Conservation (phyloP, 768 basidiomycete genomes). For the Nevesoporus exiguus region DNA sequence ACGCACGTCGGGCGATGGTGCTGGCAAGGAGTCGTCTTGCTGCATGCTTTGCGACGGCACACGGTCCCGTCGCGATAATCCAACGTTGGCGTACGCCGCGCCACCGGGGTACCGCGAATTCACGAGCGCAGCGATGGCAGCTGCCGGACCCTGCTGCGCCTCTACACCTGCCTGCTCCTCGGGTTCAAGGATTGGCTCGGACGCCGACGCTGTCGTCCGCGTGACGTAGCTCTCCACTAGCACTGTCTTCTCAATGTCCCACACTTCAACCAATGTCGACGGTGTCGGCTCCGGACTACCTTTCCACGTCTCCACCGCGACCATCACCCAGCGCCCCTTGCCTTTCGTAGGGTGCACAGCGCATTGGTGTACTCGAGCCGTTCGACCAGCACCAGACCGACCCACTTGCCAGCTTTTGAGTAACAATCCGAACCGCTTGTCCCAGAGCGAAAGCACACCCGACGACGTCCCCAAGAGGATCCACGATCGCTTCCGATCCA, state of each 20-base stretch:
- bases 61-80: slow-evolving; percentile 26
- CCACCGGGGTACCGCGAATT: slow-evolving; percentile 53
- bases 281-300: slow-evolving; percentile 38
- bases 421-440: slow-evolving; percentile 87
- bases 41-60: slow-evolving; percentile 33
- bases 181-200: slow-evolving; percentile 52
- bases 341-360: slow-evolving; percentile 84
- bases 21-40: slow-evolving; percentile 35
- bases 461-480: slow-evolving; percentile 82
- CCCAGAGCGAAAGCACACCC: slow-evolving; percentile 89
- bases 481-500: slow-evolving; percentile 86
- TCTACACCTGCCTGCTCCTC: slow-evolving; percentile 50
- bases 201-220: slow-evolving; percentile 41
- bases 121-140: slow-evolving; percentile 79
- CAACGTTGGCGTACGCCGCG: slow-evolving; percentile 22
- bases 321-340: slow-evolving; percentile 86
- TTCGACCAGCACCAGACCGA: slow-evolving; percentile 46
- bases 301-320: slow-evolving; percentile 62
- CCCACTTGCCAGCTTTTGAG: slow-evolving; percentile 86
- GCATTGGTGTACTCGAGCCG: slow-evolving; percentile 67
- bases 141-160: slow-evolving; percentile 61
- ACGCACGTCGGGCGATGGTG: slow-evolving; percentile 64
- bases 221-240: slow-evolving; percentile 80
- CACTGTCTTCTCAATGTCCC: slow-evolving; percentile 83
- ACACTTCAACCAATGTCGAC: slow-evolving; percentile 70